These are phyloP conservation scores for Fusarium albosuccineum DNA, from an alignment of 2,329 filamentous ascomycete genomes.

Conservation along the genomic window DNA sequence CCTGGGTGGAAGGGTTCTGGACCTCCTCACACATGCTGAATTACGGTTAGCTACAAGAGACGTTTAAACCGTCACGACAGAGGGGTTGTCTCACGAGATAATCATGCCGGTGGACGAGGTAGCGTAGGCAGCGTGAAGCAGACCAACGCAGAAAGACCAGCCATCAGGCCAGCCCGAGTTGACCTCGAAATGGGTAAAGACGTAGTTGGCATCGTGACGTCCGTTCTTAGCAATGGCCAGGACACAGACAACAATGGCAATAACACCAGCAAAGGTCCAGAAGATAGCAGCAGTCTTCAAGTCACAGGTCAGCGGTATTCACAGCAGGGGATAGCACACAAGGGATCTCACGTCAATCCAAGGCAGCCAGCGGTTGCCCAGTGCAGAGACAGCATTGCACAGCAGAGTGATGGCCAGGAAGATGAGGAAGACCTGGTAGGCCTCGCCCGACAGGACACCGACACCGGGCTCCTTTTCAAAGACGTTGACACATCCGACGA, in stretches of 20 bases:
- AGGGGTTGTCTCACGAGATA: constrained; percentile 69
- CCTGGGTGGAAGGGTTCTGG: constrained; percentile 72
- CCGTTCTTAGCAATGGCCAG: constrained; percentile 78
- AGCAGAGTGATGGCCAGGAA: constrained; percentile 77
- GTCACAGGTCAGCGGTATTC: constrained; percentile 18
- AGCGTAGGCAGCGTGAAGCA: constrained; percentile 79
- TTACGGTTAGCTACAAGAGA: constrained; percentile 17
- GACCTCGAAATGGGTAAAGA: constrained; percentile 77
- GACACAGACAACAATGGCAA: constrained; percentile 73
- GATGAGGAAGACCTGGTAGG: constrained; percentile 78
- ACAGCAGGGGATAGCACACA: not conserved
- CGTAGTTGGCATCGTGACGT: constrained; percentile 71
- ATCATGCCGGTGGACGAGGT: constrained; percentile 86
- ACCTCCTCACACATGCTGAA: constrained; percentile 80
- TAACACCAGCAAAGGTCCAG: constrained; percentile 79
- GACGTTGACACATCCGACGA: constrained; percentile 68
- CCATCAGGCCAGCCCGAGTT: constrained; percentile 77
- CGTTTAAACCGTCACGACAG: not conserved
- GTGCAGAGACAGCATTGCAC: constrained; percentile 74
- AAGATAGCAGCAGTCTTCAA: constrained; percentile 76
- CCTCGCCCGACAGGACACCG: constrained; percentile 60
- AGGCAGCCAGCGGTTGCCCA: constrained; percentile 77
- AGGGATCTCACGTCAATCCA: constrained; percentile 72
- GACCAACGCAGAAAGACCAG: constrained; percentile 80
- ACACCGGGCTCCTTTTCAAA: constrained; percentile 61